phyloP scores from a whole-genome alignment of 371 early-diverging fungal genomes.

The Paramicrosporidium saccamoebae region DNA sequence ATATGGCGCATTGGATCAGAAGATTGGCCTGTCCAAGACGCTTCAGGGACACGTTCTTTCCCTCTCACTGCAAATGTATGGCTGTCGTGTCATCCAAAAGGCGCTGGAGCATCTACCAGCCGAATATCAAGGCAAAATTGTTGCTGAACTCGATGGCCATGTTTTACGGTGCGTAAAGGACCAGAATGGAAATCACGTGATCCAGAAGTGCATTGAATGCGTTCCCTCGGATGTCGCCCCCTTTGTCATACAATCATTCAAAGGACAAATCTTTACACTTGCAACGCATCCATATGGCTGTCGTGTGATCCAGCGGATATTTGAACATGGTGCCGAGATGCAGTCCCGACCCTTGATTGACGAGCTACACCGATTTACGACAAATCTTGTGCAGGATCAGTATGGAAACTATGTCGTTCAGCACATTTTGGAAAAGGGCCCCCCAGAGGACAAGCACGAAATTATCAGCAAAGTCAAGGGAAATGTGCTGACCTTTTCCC shows the following conservation, averaged over 20 bases:
- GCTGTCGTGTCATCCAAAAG: slow-evolving; percentile 98
- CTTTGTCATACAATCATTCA: slow-evolving; percentile 87
- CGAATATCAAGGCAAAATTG: slow-evolving; percentile 58
- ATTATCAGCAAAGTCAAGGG: slow-evolving; percentile 69
- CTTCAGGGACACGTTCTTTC: slow-evolving; percentile 80
- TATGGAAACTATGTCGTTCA: slow-evolving; percentile 99
- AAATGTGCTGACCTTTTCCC: slow-evolving; percentile 48
- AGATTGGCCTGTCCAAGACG: slow-evolving; percentile 42
- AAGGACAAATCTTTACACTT: slow-evolving; percentile 71
- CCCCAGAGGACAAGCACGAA: slow-evolving; percentile 34
- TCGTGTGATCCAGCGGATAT: slow-evolving; percentile 96
- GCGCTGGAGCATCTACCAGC: slow-evolving; percentile 68
- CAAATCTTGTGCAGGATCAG: slow-evolving; percentile 83
- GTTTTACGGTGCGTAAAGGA: slow-evolving; percentile 93
- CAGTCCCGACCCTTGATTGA: slow-evolving; percentile 57
- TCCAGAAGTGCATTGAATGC: slow-evolving; percentile 98
- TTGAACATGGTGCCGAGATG: slow-evolving; percentile 81
- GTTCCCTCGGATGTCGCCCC: slow-evolving; percentile 64
- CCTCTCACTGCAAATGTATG: slow-evolving; percentile 95
- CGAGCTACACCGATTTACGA: slow-evolving; percentile 63
- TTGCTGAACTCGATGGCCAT: slow-evolving; percentile 69
- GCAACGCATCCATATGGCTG: slow-evolving; percentile 99
- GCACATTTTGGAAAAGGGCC: slow-evolving; percentile 84
- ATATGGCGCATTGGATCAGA: slow-evolving; percentile 62
- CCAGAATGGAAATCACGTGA: slow-evolving; percentile 99